Percentiles rank a stretch among this genome's conserved stretches.
phyloP scores from a whole-genome alignment of 192 early-diverging fungal species.

The Podila verticillata region DNA sequence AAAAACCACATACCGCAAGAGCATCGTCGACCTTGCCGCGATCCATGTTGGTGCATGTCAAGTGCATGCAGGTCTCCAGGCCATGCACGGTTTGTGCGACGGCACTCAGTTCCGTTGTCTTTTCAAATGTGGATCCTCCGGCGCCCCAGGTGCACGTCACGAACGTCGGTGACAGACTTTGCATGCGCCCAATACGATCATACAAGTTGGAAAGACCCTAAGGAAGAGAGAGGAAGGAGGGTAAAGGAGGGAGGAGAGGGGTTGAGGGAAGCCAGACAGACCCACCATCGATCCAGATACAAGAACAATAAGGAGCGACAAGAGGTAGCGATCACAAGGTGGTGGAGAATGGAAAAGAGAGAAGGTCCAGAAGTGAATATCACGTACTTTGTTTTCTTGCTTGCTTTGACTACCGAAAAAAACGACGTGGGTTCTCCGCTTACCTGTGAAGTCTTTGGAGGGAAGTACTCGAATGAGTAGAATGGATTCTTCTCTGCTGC shows the following conservation, averaged over 20 bases:
- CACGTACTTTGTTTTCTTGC: slow-evolving; percentile 1
- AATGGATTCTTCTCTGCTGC: slow-evolving; percentile 66
- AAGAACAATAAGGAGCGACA: slow-evolving; percentile 11
- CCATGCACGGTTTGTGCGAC: slow-evolving; percentile 81
- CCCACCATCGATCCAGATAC: slow-evolving; percentile 27
- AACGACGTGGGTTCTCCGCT: slow-evolving; percentile 4
- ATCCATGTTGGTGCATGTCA: slow-evolving; percentile 94
- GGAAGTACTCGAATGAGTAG: slow-evolving; percentile 94
- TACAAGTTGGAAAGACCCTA: slow-evolving; percentile 85
- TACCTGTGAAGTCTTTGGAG: slow-evolving; percentile 85
- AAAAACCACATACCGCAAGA: slow-evolving; percentile 46
- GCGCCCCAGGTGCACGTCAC: slow-evolving; percentile 90
- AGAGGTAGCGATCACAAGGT: neutral
- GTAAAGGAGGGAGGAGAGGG: too few species aligned
- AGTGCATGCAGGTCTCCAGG: slow-evolving; percentile 83
- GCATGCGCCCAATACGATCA: slow-evolving; percentile 87
- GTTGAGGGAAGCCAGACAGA: too few species aligned
- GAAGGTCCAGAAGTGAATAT: slow-evolving; percentile 52
- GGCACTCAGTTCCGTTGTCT: slow-evolving; percentile 75
- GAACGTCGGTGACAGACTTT: slow-evolving; percentile 76
- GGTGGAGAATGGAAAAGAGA: neutral
- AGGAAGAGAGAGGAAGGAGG: neutral
- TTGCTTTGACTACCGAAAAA: neutral
- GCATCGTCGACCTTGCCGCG: slow-evolving; percentile 80
- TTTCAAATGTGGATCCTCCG: slow-evolving; percentile 79